Percentiles rank a stretch among this genome's conserved stretches.
Conservation (phyloP, 805 yeast genomes). For the Cyberlindnera saturnus region DNA sequence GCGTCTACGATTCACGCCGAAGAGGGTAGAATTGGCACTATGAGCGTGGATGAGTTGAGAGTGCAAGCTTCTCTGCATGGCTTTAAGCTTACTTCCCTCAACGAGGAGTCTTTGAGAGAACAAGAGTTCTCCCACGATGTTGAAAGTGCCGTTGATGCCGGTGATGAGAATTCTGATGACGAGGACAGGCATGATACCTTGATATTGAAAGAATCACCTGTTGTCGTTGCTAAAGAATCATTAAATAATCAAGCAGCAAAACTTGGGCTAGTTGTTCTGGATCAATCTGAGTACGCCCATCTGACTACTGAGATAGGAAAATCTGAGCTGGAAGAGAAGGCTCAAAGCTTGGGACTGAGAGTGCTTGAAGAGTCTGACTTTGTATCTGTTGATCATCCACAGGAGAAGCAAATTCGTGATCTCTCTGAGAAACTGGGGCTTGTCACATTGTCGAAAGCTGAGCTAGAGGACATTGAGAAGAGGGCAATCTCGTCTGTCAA, state of each 20-base stretch:
- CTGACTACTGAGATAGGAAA: conserved; percentile 4
- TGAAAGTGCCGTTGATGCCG: conserved; percentile 9
- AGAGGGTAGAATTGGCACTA: conserved; percentile 1
- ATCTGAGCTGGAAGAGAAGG: conserved; percentile 4
- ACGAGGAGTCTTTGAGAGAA: neutral
- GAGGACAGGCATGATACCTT: conserved; percentile 12
- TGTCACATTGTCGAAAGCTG: conserved; percentile 3
- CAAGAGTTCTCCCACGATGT: conserved; percentile 5
- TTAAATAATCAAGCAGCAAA: conserved; percentile 10
- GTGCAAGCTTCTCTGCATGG: conserved; percentile 16
- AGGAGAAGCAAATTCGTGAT: conserved; percentile 13
- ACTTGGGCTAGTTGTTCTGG: conserved; percentile 23
- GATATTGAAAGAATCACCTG: conserved; percentile 3
- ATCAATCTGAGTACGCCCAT: conserved; percentile 16
- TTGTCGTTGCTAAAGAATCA: neutral
- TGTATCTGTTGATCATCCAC: conserved; percentile 6
- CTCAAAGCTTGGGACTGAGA: conserved; percentile 15
- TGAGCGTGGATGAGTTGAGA: conserved; percentile 15
- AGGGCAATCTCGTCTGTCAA: conserved; percentile 3
- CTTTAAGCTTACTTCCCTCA: conserved; percentile 9
- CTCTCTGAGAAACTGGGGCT: conserved; percentile 17
- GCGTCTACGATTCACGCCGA: conserved; percentile 20
- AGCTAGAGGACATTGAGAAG: conserved; percentile 5
- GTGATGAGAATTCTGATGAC: conserved; percentile 10
- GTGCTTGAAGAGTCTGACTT: conserved; percentile 20